phyloP scores from a whole-genome alignment of 306 rosid species.

The Trichosanthes cucumerina region DNA sequence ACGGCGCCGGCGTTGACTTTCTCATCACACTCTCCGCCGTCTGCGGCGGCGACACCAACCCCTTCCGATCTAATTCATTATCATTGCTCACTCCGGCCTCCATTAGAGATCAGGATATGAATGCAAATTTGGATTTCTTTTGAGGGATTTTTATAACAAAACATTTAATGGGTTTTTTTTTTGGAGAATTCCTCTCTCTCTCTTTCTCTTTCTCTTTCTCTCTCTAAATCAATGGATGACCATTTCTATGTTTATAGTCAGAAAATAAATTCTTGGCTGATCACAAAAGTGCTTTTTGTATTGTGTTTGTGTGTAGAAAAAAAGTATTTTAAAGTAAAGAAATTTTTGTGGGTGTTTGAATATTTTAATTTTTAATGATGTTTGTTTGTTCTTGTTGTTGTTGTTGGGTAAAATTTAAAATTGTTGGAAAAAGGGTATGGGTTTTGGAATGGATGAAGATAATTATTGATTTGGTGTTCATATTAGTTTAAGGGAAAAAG shows the following conservation, averaged over 20 bases:
- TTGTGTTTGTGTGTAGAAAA: neutral
- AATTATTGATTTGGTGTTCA: neutral
- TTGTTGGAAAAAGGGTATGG: neutral
- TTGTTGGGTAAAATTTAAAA: neutral
- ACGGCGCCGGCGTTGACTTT: constrained; percentile 75
- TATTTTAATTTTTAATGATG: too few species aligned
- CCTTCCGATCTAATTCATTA: constrained; percentile 16
- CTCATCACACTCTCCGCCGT: constrained; percentile 31
- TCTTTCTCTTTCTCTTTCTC: neutral
- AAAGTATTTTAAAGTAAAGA: too few species aligned
- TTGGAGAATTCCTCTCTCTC: neutral
- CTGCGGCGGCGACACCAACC: constrained; percentile 3
- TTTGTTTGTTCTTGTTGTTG: too few species aligned
- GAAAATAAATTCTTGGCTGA: neutral
- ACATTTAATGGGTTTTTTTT: neutral
- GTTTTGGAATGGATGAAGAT: neutral
- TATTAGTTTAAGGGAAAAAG: too few species aligned
- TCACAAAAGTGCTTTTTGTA: neutral
- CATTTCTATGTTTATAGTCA: constrained; percentile 1
- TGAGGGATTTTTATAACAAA: neutral
- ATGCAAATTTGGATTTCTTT: neutral
- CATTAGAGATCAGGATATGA: neutral
- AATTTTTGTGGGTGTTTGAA: too few species aligned
- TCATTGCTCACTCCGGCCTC: neutral
- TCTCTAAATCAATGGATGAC: neutral